phyloP scores from a whole-genome alignment of 164 flowering plant genomes.

The Sedum album region DNA sequence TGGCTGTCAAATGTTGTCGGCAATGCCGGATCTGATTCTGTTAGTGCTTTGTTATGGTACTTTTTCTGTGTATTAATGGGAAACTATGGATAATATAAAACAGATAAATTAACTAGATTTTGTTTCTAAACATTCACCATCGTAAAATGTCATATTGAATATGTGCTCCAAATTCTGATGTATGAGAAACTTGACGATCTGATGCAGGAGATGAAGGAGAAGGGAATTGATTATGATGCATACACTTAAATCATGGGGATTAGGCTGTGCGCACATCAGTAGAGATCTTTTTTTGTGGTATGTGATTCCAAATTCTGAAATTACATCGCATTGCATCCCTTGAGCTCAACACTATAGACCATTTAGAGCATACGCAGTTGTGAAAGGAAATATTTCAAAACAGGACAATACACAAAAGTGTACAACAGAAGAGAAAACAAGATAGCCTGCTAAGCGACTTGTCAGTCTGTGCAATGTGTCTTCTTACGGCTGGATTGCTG shows the following conservation, averaged over 20 bases:
- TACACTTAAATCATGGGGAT: constrained; percentile 12
- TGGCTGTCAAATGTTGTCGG: too few species aligned
- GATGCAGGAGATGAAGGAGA: constrained; percentile 18
- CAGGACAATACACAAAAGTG: background rate
- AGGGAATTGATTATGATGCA: constrained; percentile 13
- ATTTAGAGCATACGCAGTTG: background rate
- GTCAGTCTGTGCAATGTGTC: constrained; percentile 3
- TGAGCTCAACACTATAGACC: background rate
- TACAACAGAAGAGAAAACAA: background rate
- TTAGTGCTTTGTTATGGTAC: too few species aligned
- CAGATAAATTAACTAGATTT: too few species aligned
- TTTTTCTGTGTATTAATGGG: too few species aligned
- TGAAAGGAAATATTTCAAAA: background rate
- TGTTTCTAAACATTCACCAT: too few species aligned
- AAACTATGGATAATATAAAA: too few species aligned
- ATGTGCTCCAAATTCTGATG: background rate
- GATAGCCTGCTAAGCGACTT: constrained; percentile 5
- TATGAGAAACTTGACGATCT: constrained; percentile 14
- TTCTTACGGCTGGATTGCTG: background rate
- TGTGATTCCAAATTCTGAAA: background rate
- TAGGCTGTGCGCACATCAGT: constrained; percentile 17
- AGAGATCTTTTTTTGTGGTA: too few species aligned
- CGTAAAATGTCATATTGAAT: too few species aligned
- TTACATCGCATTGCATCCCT: background rate
- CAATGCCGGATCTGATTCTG: too few species aligned